phyloP scores from a whole-genome alignment of 805 yeast genomes.

The Yarrowia sp. region DNA sequence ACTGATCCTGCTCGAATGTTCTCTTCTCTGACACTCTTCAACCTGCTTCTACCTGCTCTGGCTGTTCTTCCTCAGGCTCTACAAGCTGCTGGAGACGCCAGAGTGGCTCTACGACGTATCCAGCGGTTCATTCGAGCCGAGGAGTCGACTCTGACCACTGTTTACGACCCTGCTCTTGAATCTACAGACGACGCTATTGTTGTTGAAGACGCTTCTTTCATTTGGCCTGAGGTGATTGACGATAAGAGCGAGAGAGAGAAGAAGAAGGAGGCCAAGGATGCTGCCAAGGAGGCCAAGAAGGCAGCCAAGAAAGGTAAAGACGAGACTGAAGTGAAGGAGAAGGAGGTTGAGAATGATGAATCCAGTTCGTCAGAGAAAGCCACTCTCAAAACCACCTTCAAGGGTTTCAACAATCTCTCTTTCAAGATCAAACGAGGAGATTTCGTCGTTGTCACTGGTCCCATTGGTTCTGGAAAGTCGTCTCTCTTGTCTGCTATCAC shows the following conservation, averaged over 20 bases:
- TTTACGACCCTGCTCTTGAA: slow-evolving; percentile 33
- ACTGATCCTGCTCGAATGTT: slow-evolving; percentile 42
- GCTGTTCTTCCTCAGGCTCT: slow-evolving; percentile 60
- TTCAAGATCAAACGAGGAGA: slow-evolving; percentile 61
- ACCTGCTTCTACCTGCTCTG: slow-evolving; percentile 54
- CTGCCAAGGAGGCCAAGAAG: slow-evolving; percentile 41
- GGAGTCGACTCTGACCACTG: slow-evolving; percentile 30
- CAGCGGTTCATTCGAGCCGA: slow-evolving; percentile 47
- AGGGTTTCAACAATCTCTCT: slow-evolving; percentile 52
- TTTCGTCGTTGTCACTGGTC: slow-evolving; percentile 72
- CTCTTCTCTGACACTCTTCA: slow-evolving; percentile 62
- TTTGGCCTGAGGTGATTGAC: slow-evolving; percentile 42
- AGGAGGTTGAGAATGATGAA: neutral
- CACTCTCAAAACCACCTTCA: slow-evolving; percentile 32
- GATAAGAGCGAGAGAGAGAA: slow-evolving; percentile 6
- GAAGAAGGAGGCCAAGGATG: neutral
- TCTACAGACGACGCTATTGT: slow-evolving; percentile 47
- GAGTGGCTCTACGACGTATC: slow-evolving; percentile 53
- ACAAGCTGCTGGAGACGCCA: slow-evolving; percentile 59
- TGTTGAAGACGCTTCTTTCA: slow-evolving; percentile 52
- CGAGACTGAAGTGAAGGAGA: neutral
- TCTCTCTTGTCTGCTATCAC: slow-evolving; percentile 68
- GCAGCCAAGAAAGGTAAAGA: neutral
- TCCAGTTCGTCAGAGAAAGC: neutral
- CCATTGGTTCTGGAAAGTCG: slow-evolving; percentile 80